These are phyloP conservation scores for Aspergillus funiculosus DNA, from an alignment of 495 filamentous ascomycete species.

Conservation along the genomic window DNA sequence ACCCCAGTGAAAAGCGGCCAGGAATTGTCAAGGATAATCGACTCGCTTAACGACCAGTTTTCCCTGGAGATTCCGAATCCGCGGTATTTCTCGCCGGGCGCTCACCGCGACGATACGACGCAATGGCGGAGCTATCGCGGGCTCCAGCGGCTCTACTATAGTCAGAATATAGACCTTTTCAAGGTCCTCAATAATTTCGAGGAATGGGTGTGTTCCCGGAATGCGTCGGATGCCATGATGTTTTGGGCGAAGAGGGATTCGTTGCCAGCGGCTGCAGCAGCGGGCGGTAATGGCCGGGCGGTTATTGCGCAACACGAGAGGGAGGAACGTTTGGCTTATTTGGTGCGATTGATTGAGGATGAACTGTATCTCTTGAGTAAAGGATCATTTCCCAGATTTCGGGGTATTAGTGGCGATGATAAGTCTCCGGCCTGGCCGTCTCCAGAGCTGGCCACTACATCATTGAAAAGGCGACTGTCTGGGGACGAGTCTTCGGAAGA, in stretches of 20 bases:
- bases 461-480: slow-evolving; percentile 26
- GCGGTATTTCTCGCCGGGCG: slow-evolving; percentile 16
- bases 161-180: slow-evolving; percentile 14
- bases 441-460: not conserved
- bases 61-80: slow-evolving; percentile 24
- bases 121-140: slow-evolving; percentile 16
- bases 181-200: slow-evolving; percentile 21
- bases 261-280: not conserved
- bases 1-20: slow-evolving; percentile 21
- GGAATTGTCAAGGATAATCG: slow-evolving; percentile 15
- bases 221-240: not conserved
- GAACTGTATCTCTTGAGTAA: slow-evolving; percentile 24
- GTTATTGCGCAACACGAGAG: slow-evolving; percentile 11
- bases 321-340: slow-evolving; percentile 22
- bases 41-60: slow-evolving; percentile 24
- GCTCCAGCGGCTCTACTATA: slow-evolving; percentile 19
- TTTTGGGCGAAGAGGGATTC: not conserved
- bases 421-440: not conserved
- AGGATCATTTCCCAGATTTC: slow-evolving; percentile 6
- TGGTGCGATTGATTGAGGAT: slow-evolving; percentile 26
- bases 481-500: slow-evolving; percentile 24
- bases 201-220: slow-evolving; percentile 24
- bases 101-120: not conserved
- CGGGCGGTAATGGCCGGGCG: not conserved
- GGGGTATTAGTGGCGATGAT: slow-evolving; percentile 1